Base-by-base conservation (phyloP, 225 moss, liverwort and hornwort species). In the Physcomitrellopsis africana region DNA sequence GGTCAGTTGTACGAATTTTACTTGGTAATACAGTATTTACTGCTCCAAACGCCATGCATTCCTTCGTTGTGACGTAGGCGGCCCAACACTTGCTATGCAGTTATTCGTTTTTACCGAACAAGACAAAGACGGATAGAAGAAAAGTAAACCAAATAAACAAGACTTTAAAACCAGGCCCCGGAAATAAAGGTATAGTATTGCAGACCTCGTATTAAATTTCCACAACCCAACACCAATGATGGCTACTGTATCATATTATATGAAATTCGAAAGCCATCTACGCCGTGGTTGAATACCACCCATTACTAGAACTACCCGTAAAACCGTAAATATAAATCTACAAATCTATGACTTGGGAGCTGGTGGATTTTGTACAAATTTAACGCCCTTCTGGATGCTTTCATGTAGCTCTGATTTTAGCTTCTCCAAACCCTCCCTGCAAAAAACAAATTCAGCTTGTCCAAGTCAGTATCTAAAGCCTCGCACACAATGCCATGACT, bases 321-420 rank as follows among this genome's bases (percentile, higher is more conserved):
- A 63, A 41, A 20, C 23, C 12, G 10, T 26, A n/a, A 53, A 27
- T 46, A 5, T 3, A 26, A n/a, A 66, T 77, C 42, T 44, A 70
- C 49, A 83, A 37, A 17, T 54, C 51, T 75, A 81, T 23, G 59
- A 69, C 79, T 89, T 90, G 17, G 84, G 81, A 11, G 87, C 55
- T 12, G 90, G 83, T 51, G 93, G 86, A 42, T 51, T 83, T 7
- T 86, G 78, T 67, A 90, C 90, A 84, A 99, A 99, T 41, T 65
- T 58, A 20, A 99, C 77, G 29, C 99, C 99, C 78, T 95, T 99
- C 68, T 99, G 84, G 67, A 99, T 99, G 79, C 99, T 99, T 17
- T 72, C 99, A 15, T 73, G 70, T 51, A 99, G 70, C 86, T 99
- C 99, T 47, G 90, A 41, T 68, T 93, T 90, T 0, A 95, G 73